A percentile compares a stretch with the other conserved stretches of the same genome.
Evolutionary conservation across 768 basidiomycete species (phyloP).

Genomic region (Suillus weaverae): DNA sequence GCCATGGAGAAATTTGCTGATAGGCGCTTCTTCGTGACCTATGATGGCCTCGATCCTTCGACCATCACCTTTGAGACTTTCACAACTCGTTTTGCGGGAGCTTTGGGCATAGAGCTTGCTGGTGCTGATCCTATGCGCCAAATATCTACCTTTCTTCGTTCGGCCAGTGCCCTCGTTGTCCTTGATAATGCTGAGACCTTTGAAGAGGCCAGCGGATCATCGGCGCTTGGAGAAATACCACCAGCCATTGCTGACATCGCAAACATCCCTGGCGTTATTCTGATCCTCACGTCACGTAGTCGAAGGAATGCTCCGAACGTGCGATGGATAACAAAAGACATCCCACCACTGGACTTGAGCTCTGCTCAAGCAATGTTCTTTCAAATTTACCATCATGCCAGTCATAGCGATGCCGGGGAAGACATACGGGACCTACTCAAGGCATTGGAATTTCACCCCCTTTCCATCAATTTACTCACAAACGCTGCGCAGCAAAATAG

Average conservation of each 20-base stretch:
- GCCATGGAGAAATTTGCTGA: background rate
- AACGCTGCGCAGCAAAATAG: background rate
- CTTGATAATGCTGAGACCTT: slow-evolving; percentile 3
- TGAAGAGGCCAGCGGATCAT: background rate
- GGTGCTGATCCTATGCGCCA: background rate
- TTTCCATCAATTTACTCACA: slow-evolving; percentile 1
- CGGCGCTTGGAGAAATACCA: background rate
- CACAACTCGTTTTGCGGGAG: background rate
- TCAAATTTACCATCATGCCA: background rate
- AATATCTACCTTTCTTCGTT: background rate
- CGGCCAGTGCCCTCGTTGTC: background rate
- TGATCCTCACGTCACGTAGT: slow-evolving; percentile 1
- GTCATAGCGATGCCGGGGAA: background rate
- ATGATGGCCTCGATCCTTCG: background rate
- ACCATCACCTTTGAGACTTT: background rate
- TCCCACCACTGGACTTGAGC: background rate
- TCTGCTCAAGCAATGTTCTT: background rate
- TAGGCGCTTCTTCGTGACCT: background rate
- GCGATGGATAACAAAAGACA: background rate
- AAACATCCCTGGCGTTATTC: background rate
- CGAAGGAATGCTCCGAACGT: background rate
- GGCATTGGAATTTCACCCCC: background rate
- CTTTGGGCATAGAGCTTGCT: background rate
- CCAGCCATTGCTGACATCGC: background rate
- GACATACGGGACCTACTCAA: background rate